Evolutionary conservation across 1,284 basidiomycete species (phyloP).

Genomic region (Trametes pubescens): DNA sequence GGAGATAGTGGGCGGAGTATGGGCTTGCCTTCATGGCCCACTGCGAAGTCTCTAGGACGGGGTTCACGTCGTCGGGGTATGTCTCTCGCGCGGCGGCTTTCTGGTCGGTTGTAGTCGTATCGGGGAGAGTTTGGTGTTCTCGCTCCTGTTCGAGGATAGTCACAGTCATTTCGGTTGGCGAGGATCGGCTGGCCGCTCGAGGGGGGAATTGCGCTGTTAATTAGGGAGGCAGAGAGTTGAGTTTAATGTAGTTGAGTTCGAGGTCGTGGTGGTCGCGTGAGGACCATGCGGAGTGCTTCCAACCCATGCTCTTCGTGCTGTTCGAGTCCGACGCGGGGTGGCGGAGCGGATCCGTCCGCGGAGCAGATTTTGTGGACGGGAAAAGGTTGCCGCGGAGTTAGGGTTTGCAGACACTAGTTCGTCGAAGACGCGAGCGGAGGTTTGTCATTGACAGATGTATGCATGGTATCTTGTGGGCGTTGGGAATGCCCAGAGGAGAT

Average conservation of each 20-base stretch:
- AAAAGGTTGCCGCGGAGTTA: not conserved
- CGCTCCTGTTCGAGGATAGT: conserved; percentile 7
- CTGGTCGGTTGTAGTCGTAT: not conserved
- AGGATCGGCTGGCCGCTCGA: not conserved
- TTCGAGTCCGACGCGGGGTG: not conserved
- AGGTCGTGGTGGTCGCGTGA: conserved; percentile 6
- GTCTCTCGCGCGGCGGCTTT: not conserved
- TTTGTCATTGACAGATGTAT: no score
- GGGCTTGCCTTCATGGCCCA: conserved; percentile 14
- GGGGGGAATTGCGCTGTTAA: not conserved
- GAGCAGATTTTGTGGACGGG: not conserved
- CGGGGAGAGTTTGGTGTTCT: not conserved
- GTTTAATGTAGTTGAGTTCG: conserved; percentile 13
- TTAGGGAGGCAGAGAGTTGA: not conserved
- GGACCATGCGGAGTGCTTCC: not conserved
- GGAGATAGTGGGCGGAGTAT: not conserved
- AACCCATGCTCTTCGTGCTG: not conserved
- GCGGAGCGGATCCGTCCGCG: not conserved
- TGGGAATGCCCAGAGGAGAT: not conserved
- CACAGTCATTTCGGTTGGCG: conserved; percentile 9
- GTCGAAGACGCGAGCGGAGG: no score
- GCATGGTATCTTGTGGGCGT: no score
- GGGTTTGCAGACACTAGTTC: not conserved
- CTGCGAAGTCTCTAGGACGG: conserved; percentile 14
- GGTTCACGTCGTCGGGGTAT: conserved; percentile 11